Base-by-base conservation (phyloP, 1,139 yeast species). In the Suhomyces atakaporum region DNA sequence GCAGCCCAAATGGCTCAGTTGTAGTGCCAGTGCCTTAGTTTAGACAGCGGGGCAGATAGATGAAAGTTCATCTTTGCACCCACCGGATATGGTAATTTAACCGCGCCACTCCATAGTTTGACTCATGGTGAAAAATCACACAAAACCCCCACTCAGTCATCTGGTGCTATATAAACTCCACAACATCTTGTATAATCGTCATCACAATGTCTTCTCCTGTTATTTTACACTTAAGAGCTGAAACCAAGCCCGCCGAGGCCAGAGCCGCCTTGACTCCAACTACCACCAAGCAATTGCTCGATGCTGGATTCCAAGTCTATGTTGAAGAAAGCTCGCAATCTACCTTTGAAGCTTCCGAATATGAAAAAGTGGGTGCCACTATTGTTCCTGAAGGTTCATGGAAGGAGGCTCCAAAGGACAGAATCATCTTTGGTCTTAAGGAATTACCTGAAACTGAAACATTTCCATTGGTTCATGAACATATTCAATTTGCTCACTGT, bases 401-500 rank as follows among this genome's bases (percentile, higher is more conserved):
- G 99, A 79, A 77, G 50, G 57, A 69, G 35, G 97, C 98, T 29
- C 97, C 98, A 45, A 74, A 74, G 50, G 95, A 90, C 50, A 78
- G 97, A 60, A 79, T 90, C 44, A 86, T 94, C 49, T 73, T 86
- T 53, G 99, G 98, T 2, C 79, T 94, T 66, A 92, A 92, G 69
- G 98, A 92, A 65, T 75, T 92, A 59, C 97, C 96, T 25, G 97
- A 90, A 66, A 67, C 69, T 38, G 97, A 90, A 52, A 72, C 81
- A 23, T 92, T 90, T 77, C 98, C 98, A 24, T 75, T 92, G 46
- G 77, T 84, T 35, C 97, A 94, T 61, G 95, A 90, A 62, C 98
- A 94, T 65, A 87, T 92, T 46, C 97, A 90, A 67, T 92, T 92
- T 69, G 98, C 98, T 33, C 99, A 92, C 66, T 94, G 98, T 69